These are phyloP conservation scores for Chrysanthemum seticuspe DNA, from an alignment of 129 eudicot species.

Conservation along the genomic window DNA sequence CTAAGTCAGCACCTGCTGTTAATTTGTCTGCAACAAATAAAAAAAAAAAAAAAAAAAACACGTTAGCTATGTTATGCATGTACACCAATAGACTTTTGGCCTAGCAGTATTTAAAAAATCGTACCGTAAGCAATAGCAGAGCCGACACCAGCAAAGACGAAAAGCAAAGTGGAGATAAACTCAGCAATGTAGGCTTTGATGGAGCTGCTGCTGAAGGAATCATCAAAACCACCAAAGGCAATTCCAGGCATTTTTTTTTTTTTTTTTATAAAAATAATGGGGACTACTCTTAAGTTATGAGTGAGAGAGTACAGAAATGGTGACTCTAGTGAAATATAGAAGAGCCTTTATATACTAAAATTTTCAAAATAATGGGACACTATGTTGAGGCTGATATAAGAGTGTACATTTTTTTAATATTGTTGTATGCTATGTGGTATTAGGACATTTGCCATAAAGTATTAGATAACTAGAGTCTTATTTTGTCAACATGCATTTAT, in stretches of 20 bases:
- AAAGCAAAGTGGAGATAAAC: constrained; percentile 92
- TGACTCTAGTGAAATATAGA: background rate
- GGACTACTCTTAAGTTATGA: background rate
- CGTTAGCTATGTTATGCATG: no score
- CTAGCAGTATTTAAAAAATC: background rate
- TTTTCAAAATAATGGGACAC: background rate
- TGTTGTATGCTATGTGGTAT: no score
- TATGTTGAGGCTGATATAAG: background rate
- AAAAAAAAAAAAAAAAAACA: background rate
- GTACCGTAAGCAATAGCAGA: constrained; percentile 88
- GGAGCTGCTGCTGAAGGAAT: constrained; percentile 57
- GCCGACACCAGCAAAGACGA: constrained; percentile 96
- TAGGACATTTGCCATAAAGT: no score
- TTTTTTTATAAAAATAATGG: background rate
- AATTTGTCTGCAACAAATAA: constrained; percentile 45
- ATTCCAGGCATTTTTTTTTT: constrained; percentile 77
- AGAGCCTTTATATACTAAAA: constrained; percentile 37
- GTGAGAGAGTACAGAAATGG: background rate
- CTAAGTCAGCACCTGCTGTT: constrained; percentile 70
- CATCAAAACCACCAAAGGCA: constrained; percentile 68
- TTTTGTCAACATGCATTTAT: no score
- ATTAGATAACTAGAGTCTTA: no score
- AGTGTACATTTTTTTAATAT: background rate
- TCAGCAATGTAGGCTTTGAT: constrained; percentile 80
- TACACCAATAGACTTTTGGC: no score